phyloP scores from a whole-genome alignment of 2,329 filamentous ascomycete genomes.

The Amylocarpus encephaloides region DNA sequence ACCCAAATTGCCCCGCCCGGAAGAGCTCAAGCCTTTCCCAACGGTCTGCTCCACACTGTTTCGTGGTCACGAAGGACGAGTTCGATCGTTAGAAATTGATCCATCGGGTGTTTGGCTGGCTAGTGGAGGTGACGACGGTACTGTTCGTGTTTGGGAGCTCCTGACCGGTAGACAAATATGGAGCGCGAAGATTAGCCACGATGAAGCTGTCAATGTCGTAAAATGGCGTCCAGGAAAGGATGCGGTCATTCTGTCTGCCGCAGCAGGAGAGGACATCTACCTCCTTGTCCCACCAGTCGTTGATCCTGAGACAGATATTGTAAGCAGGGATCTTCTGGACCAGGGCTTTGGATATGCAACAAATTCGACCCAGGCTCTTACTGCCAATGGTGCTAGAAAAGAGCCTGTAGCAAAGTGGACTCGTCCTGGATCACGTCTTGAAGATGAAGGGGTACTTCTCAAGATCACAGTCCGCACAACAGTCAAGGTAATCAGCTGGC shows the following conservation, averaged over 20 bases:
- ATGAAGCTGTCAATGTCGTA: conserved; percentile 77
- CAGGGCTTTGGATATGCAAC: conserved; percentile 92
- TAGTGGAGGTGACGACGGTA: conserved; percentile 90
- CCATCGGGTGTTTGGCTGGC: conserved; percentile 81
- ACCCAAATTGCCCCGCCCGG: conserved; percentile 85
- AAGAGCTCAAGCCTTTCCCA: conserved; percentile 92
- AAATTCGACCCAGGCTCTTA: conserved; percentile 48
- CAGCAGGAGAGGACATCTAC: conserved; percentile 78
- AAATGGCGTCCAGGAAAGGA: conserved; percentile 85
- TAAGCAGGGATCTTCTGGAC: conserved; percentile 71
- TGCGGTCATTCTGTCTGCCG: conserved; percentile 73
- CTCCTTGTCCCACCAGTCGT: conserved; percentile 71
- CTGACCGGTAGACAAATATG: conserved; percentile 81
- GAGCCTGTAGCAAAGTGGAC: conserved; percentile 76
- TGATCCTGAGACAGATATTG: conserved; percentile 65
- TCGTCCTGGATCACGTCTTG: conserved; percentile 66
- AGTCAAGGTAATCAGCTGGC: conserved; percentile 89
- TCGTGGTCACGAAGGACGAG: conserved; percentile 79
- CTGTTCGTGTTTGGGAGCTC: conserved; percentile 84
- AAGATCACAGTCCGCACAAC: conserved; percentile 72
- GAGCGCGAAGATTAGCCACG: conserved; percentile 70
- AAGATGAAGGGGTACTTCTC: conserved; percentile 72
- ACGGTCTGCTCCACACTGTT: conserved; percentile 84
- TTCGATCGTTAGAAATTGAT: conserved; percentile 78
- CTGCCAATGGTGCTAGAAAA: conserved; percentile 56